Evolutionary conservation across 306 rosid species (phyloP), one percentile per base, ranked within the genome.

Genomic region (Dryas drummondii): DNA sequence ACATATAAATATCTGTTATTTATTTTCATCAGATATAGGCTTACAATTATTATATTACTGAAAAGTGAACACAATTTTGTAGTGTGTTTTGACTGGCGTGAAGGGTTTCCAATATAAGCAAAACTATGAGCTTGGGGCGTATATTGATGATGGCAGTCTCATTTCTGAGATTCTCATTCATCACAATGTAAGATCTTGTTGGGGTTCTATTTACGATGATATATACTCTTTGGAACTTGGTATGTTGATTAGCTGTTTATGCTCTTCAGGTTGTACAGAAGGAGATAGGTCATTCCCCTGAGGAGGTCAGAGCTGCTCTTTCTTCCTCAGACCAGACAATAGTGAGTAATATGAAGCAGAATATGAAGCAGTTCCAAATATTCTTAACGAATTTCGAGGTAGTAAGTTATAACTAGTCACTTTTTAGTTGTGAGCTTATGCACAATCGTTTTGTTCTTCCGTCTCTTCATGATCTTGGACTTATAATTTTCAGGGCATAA

Each of bases 11-110:
- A 54, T 74, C 17, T 59, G 57, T 70, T 72, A 76, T 73, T 70
- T 74, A 75, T 81, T 63, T 56, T 9, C 48, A 12, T 71, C 16
- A 11, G 53, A 42, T 22, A 32, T 19, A n/a, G 32, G 47, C 41
- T 48, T 68, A 48, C 61, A 58, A 9, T 58, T 80, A 62, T 53
- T 68, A 10, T 52, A 57, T 79, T 47, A 51, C 84, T 68, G 9
- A 74, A 66, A 1, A n/a, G 47, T 74, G 80, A 71, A 74, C 68
- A 42, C 44, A 67, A n/a, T 44, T 84, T 80, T 80, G 88, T 19
- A 94, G 98, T 90, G 97, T 79, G 83, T 90, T 84, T 81, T 94
- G 88, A 91, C 98, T 70, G 97, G 96, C 37, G 97, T 94, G 57
- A 94, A 94, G 83, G 83, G 89, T 44, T 94, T 94, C 87, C 96